Evolutionary conservation across 1,284 basidiomycete genomes (phyloP), one percentile per base, ranked within the genome.

Genomic region (Cryptococcus amylolentus): DNA sequence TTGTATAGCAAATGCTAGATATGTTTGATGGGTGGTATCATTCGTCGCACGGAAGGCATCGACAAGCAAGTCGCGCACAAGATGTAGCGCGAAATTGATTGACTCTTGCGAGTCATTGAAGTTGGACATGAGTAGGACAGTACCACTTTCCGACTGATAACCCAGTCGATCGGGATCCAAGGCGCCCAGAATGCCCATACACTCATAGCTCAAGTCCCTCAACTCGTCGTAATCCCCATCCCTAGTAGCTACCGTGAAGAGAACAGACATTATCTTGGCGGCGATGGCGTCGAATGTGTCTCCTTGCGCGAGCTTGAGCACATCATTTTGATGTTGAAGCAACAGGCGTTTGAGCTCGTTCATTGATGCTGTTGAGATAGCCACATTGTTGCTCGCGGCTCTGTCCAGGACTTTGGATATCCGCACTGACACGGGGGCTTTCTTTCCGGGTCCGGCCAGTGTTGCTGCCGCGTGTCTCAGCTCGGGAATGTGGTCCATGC

Each of bases 21-120:
- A 86, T 40, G 83, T 86, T 73, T 98, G 96, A 69, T 97, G 93
- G 62, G 84, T 86, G 62, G 94, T 89, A 70, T 98, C 95, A 67
- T 90, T 93, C 0, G 95, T 94, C 0, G 93, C 89, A 4, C 91
- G 85, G 77, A 93, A 98, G 0, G 91, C 88, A n/a, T 87, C 86
- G 12, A 97, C 91, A 2, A 99, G 84, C 1, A 96, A 82, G 62
- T 95, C 86, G 48, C 82, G 81, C 56, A 99, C 88, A 49, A 98
- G 84, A 71, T 94, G 88, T 23, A 94, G 76, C 1, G 88, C 91
- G 70, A 98, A 98, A 5, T 81, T 70, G 49, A 86, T 79, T 0
- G 89, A 84, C 75, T 98, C 95, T 16, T 83, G 81, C 51, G 88
- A 84, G 60, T 95, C 88, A 4, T 80, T 81, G 70, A 95, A 97